Conservation (phyloP, 148 eudicot species). For the Gaultheria prostrata region DNA sequence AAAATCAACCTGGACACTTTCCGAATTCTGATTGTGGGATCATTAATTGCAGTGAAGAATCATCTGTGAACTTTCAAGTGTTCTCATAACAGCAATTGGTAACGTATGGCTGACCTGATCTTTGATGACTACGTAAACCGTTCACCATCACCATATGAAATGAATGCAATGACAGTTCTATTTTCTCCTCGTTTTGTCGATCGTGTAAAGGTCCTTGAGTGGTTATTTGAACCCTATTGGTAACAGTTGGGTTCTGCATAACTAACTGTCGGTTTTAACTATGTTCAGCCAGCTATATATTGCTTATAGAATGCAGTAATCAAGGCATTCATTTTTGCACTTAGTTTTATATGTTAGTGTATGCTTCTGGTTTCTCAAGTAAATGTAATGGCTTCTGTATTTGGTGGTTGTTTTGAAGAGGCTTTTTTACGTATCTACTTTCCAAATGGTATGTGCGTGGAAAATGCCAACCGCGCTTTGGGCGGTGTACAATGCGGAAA, state of each 20-base stretch:
- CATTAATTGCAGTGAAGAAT: neutral
- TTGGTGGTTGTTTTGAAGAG: neutral
- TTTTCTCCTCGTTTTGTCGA: neutral
- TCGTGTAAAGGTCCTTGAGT: neutral
- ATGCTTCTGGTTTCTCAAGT: neutral
- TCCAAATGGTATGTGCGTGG: neutral
- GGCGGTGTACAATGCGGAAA: neutral
- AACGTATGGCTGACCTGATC: neutral
- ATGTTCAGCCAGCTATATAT: neutral
- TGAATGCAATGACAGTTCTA: neutral
- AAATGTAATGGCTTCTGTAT: neutral
- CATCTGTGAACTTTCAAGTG: neutral
- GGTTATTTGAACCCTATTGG: neutral
- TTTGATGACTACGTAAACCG: neutral
- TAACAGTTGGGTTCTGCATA: neutral
- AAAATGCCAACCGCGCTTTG: neutral
- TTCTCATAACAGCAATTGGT: neutral
- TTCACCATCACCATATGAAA: neutral
- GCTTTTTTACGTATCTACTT: neutral
- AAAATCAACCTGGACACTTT: neutral
- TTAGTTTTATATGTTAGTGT: neutral
- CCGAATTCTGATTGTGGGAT: neutral
- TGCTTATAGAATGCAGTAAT: neutral
- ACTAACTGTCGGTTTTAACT: neutral
- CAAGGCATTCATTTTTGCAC: neutral